Evolutionary conservation across 2,329 filamentous ascomycete species (phyloP), one percentile per base, ranked within the genome.

Genomic region (Cercospora berteroae): DNA sequence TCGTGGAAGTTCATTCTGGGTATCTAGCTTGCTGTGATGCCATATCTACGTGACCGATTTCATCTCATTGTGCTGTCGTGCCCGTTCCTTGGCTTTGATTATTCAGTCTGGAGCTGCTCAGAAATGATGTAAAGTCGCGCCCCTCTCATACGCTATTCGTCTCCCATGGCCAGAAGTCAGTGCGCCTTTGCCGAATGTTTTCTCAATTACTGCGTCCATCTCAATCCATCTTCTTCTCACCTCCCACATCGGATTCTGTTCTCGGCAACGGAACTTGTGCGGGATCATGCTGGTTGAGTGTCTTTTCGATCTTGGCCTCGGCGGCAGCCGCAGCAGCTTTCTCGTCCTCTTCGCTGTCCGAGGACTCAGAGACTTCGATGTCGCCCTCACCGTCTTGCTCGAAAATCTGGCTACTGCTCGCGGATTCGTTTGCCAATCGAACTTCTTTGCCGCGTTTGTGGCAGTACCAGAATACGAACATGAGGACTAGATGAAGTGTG

Each of bases 401-500:
- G 16, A 64, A 36, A 7, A 64, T 64, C 20, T 64, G 61, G 52
- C 61, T 64, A 18, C 61, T 64, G 36, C 31, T 44, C 10, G 55
- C 67, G n/a, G 60, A 68, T 25, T 58, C 67, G 18, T 71, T 70
- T 2, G 74, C 89, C 12, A 98, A 86, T 60, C 95, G 87, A 6
- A 89, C 89, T 81, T 99, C 94, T 55, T 88, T 88, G 44, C 95
- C 95, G 63, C 95, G 91, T 83, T 98, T 98, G 81, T 98, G 90
- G 81, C 94, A 98, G 81, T 98, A 99, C 94, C 94, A 99, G 74
- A 98, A 89, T 55, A 96, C 92, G 77, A 97, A 95, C 65, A 99
- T 86, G 16, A 98, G 85, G 64, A 98, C 92, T 91, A 65, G 10
- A 9, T 12, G 12, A 33, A 31, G 5, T 8, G 7, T 25, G 67